Evolutionary conservation across 495 filamentous ascomycete genomes (phyloP).

Genomic region (Penicillium nucicola): DNA sequence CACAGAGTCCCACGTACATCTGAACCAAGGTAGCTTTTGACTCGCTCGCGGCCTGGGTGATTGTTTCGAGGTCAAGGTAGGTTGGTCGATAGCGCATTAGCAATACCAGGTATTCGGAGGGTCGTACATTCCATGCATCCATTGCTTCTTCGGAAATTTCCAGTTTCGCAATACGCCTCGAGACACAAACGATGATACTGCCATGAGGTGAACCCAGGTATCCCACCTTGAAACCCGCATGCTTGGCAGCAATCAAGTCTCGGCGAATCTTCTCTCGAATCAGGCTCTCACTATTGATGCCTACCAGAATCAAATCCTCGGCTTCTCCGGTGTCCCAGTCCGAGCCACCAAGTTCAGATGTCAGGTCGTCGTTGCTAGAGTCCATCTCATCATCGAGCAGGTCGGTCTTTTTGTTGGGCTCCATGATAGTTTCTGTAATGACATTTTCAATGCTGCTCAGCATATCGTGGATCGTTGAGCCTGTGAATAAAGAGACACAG

Average conservation of each 20-base stretch:
- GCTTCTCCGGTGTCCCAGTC: conserved; percentile 34
- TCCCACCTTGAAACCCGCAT: conserved; percentile 75
- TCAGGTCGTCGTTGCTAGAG: conserved; percentile 6
- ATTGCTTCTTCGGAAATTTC: conserved; percentile 73
- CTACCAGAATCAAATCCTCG: conserved; percentile 30
- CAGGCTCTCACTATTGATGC: conserved; percentile 17
- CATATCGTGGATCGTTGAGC: conserved; percentile 28
- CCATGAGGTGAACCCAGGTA: conserved; percentile 51
- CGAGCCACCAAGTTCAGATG: conserved; percentile 16
- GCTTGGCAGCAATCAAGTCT: conserved; percentile 61
- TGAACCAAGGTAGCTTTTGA: conserved; percentile 11
- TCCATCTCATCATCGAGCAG: not conserved
- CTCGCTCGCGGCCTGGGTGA: conserved; percentile 26
- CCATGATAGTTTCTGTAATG: conserved; percentile 29
- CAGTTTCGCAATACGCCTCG: conserved; percentile 61
- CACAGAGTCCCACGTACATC: conserved; percentile 47
- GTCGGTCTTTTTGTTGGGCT: conserved; percentile 8
- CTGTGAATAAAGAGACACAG: conserved; percentile 17
- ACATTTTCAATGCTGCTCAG: conserved; percentile 36
- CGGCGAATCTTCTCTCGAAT: conserved; percentile 42
- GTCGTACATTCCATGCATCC: conserved; percentile 71
- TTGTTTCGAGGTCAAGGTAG: conserved; percentile 55
- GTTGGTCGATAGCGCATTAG: conserved; percentile 62
- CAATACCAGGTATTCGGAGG: conserved; percentile 69
- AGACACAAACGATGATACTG: conserved; percentile 61